These are phyloP conservation scores for Protea cynaroides DNA, from an alignment of 164 flowering plant genomes.

Conservation along the genomic window DNA sequence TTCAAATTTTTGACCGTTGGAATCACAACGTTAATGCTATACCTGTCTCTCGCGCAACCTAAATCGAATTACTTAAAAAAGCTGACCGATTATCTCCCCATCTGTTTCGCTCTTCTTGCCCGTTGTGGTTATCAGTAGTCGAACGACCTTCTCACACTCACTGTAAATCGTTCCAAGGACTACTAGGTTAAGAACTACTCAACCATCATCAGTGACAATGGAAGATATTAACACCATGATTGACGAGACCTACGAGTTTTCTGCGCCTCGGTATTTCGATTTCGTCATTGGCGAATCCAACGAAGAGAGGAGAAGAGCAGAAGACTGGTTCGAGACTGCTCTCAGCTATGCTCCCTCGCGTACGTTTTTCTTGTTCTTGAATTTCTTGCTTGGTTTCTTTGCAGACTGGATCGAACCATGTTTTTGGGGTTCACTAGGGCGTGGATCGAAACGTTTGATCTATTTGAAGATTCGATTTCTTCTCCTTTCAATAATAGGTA, in stretches of 20 bases:
- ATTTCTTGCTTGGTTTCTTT: neutral
- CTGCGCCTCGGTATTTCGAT: constrained; percentile 75
- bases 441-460: neutral
- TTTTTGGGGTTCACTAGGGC: neutral
- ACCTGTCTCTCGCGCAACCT: neutral
- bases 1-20: constrained; percentile 28
- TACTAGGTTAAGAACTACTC: neutral
- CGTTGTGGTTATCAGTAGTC: too few species aligned
- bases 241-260: constrained; percentile 74
- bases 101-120: too few species aligned
- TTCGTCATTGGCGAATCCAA: constrained; percentile 61
- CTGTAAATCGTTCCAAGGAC: neutral
- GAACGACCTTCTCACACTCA: constrained; percentile 4
- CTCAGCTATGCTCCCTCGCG: constrained; percentile 82
- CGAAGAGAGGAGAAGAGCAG: constrained; percentile 51
- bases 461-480: too few species aligned
- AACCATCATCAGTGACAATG: constrained; percentile 3
- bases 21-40: constrained; percentile 17
- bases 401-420: neutral
- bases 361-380: constrained; percentile 23
- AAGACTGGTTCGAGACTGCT: constrained; percentile 74
- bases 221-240: constrained; percentile 19
- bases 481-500: neutral
- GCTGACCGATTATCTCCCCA: neutral
- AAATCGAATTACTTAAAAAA: too few species aligned